Evolutionary conservation across 305 asterid genomes (phyloP).

Genomic region (Fraxinus albicans): DNA sequence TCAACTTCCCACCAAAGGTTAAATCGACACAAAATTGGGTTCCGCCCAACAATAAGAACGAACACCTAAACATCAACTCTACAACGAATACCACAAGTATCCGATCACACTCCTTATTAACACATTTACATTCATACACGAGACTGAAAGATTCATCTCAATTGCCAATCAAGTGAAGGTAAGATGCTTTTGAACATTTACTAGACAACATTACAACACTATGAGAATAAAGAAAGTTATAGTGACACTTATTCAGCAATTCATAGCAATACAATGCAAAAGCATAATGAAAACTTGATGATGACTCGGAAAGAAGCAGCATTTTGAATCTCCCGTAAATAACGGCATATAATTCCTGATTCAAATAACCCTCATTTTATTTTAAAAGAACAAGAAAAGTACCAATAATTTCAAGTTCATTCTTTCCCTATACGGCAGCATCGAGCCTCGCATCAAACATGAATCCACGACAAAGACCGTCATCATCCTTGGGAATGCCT

Average conservation of each 20-base stretch:
- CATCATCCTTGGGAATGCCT: conserved; percentile 75
- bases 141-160: neutral
- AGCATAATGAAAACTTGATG: conserved; percentile 1
- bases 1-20: neutral
- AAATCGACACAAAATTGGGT: neutral
- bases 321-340: neutral
- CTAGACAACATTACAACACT: neutral
- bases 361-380: neutral
- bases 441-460: conserved; percentile 75
- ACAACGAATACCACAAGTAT: neutral
- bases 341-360: neutral
- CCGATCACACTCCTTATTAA: neutral
- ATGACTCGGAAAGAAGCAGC: conserved; percentile 21
- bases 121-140: neutral
- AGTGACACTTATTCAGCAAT: neutral
- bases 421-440: conserved; percentile 38
- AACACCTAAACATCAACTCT: neutral
- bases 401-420: neutral
- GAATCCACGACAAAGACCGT: conserved; percentile 83
- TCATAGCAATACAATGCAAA: conserved; percentile 13
- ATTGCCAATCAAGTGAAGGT: neutral
- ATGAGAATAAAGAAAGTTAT: neutral
- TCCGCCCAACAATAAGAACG: neutral
- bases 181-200: neutral
- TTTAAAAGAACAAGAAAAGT: neutral